Evolutionary conservation across 2,329 filamentous ascomycete species (phyloP), one percentile per base, ranked within the genome.

Genomic region (Rhynchosporium agropyri): DNA sequence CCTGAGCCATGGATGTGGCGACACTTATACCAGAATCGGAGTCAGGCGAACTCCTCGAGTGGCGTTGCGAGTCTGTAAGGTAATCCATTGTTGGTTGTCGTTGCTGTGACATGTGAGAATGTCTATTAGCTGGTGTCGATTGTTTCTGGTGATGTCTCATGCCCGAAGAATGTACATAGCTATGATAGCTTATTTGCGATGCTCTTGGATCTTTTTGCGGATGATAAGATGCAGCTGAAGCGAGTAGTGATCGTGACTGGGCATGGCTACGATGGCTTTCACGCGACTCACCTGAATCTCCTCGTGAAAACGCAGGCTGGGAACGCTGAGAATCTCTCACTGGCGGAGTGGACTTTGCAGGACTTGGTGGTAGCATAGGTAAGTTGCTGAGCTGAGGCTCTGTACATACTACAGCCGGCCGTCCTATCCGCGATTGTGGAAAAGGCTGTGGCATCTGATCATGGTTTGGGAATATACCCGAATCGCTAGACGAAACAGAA

Each of bases 321-420:
- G 33, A 36, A 36, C 33, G 20, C 20, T 20, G 33, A 36, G 33
- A 10, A 36, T 10, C 33, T 36, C 9, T 36, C 33, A 36, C 9
- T 10, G 9, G 33, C 6, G 33, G 33, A 36, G 9, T 5, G 9
- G 33, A 10, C 9, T 42, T 40, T 2, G 15, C 8, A 42, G 26
- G n/a, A 29, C 36, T 54, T 42, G 36, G n/a, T 40, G 33, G 6
- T 36, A 6, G 33, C 9, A 36, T 10, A 36, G 33, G 33, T 10
- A 36, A 5, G 9, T 36, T 36, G 5, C 33, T 36, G 33, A 5
- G 9, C 5, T 13, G 36, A 40, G 91, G 91, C 54, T 93, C 90
- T 76, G 88, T 92, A 71, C 89, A 94, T 64, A 90, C 89, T 12
- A 90, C 83, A 0, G 90, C 90, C 55, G 90, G 90, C 38, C 94